Conservation (phyloP, 140 eudicot genomes). For the Stevia rebaudiana region DNA sequence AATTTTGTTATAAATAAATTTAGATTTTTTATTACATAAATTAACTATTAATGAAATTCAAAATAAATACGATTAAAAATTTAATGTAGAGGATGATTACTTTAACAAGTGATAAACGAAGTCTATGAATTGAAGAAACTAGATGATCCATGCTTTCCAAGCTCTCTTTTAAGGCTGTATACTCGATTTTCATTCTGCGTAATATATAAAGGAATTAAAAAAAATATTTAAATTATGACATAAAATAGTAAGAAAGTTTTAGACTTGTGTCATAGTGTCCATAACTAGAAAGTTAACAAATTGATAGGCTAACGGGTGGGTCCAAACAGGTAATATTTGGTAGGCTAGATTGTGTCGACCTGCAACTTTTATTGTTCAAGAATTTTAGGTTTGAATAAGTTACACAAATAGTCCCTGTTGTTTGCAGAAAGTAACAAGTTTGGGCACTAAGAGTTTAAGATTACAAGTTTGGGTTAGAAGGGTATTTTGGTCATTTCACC, state of each 20-base stretch:
- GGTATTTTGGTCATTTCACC: too few species aligned
- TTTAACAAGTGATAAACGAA: conserved; percentile 69
- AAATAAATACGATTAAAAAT: not conserved
- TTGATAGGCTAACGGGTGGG: not conserved
- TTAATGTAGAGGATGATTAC: conserved; percentile 22
- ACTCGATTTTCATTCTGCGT: conserved; percentile 77
- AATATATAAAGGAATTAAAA: not conserved
- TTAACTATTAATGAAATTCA: not conserved
- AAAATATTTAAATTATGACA: not conserved
- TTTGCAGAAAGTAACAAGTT: too few species aligned
- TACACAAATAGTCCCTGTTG: not conserved
- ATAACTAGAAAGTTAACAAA: not conserved
- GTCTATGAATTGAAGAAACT: conserved; percentile 56
- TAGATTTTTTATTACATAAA: not conserved
- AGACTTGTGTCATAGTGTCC: not conserved
- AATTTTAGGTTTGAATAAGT: not conserved
- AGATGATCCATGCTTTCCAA: conserved; percentile 78
- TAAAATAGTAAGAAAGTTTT: not conserved
- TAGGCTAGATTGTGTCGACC: not conserved
- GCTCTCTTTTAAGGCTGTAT: conserved; percentile 79
- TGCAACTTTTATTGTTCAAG: not conserved
- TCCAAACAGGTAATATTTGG: not conserved
- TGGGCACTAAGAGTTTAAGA: too few species aligned
- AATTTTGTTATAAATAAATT: too few species aligned
- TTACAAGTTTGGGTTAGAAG: too few species aligned